Conservation (phyloP, 1,284 basidiomycete species). For the Microbotryum scabiosae region DNA sequence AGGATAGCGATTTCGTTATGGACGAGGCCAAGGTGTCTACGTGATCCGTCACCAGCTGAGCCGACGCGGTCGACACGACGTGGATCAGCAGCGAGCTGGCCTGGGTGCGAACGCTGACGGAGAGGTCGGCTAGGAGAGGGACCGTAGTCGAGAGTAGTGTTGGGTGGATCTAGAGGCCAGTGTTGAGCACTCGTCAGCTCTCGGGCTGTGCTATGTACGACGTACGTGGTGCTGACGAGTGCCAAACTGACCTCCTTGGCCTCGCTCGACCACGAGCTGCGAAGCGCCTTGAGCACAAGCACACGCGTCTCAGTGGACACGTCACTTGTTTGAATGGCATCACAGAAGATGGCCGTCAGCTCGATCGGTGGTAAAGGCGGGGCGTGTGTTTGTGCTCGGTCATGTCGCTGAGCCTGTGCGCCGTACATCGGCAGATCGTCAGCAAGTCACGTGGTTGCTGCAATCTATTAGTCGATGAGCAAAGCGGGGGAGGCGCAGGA, state of each 20-base stretch:
- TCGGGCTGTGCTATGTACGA: not conserved
- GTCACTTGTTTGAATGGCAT: no score
- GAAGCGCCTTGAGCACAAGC: not conserved
- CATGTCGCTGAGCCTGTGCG: no score
- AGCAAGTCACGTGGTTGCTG: no score
- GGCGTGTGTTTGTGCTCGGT: not conserved
- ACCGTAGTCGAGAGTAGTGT: not conserved
- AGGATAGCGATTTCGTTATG: no score
- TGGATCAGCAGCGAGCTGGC: not conserved
- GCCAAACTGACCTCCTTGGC: conserved; percentile 5
- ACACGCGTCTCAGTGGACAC: no score
- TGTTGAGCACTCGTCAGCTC: not conserved
- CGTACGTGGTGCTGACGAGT: not conserved
- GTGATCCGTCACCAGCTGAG: no score
- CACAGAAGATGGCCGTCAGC: not conserved
- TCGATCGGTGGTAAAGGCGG: not conserved
- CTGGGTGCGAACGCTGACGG: conserved; percentile 1
- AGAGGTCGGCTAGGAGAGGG: conserved; percentile 3
- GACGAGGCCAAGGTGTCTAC: no score
- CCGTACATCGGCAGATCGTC: no score
- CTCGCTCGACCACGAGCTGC: not conserved
- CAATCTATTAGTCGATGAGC: no score
- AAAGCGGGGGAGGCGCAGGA: no score
- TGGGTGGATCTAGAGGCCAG: not conserved
- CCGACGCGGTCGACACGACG: no score